Evolutionary conservation across 805 yeast genomes (phyloP).

Genomic region (Blastobotrys muscicola): DNA sequence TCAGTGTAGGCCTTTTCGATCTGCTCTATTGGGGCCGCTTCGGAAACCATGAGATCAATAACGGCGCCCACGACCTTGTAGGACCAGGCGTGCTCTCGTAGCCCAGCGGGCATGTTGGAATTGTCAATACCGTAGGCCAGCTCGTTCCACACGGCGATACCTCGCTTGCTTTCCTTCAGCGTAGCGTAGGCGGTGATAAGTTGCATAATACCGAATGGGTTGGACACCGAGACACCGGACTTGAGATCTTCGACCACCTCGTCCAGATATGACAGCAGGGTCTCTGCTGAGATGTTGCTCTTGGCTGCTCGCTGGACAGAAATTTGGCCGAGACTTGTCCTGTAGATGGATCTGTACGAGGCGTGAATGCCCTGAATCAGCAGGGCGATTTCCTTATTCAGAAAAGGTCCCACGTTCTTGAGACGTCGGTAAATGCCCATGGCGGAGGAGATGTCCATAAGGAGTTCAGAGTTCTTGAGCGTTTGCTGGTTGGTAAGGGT

Average conservation of each 20-base stretch:
- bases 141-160: conserved; percentile 11
- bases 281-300: neutral
- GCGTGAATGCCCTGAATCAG: conserved; percentile 17
- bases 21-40: conserved; percentile 12
- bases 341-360: conserved; percentile 10
- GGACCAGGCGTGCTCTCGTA: conserved; percentile 1
- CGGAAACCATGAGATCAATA: conserved; percentile 13
- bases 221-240: conserved; percentile 8
- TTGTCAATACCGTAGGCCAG: conserved; percentile 5
- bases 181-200: conserved; percentile 15
- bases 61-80: conserved; percentile 17
- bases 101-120: neutral
- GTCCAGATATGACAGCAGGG: conserved; percentile 10
- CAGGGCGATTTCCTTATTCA: conserved; percentile 10
- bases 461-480: conserved; percentile 5
- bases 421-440: conserved; percentile 14
- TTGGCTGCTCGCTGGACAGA: conserved; percentile 6
- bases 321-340: conserved; percentile 7
- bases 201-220: conserved; percentile 15
- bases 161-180: conserved; percentile 11
- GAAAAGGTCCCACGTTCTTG: conserved; percentile 7
- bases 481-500: conserved; percentile 14
- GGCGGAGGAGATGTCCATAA: conserved; percentile 14
- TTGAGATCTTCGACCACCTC: conserved; percentile 12
- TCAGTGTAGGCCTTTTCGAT: conserved; percentile 13